These are phyloP conservation scores for Syncephalastrum racemosum DNA, from an alignment of 371 early-diverging fungal genomes.

Conservation along the genomic window DNA sequence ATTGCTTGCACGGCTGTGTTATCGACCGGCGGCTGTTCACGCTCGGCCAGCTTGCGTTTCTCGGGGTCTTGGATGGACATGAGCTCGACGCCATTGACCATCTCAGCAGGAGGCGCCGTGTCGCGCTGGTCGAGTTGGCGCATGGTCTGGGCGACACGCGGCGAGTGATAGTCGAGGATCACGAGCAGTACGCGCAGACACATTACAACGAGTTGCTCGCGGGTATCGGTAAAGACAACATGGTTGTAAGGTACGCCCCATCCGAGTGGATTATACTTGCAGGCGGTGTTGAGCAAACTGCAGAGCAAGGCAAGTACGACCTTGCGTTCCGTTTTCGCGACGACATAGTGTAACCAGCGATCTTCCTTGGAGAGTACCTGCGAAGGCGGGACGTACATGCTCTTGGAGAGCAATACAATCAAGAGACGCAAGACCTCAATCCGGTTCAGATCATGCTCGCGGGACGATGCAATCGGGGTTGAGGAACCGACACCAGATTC, in stretches of 20 bases:
- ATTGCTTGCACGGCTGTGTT: slow-evolving; percentile 15
- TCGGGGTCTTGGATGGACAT: slow-evolving; percentile 21
- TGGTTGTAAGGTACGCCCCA: slow-evolving; percentile 90
- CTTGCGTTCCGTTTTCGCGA: slow-evolving; percentile 70
- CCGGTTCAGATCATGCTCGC: slow-evolving; percentile 67
- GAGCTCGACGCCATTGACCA: slow-evolving; percentile 11
- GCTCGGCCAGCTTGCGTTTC: slow-evolving; percentile 16
- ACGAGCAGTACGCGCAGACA: slow-evolving; percentile 69
- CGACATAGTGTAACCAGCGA: slow-evolving; percentile 55
- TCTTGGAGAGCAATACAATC: slow-evolving; percentile 70
- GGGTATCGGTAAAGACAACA: slow-evolving; percentile 66
- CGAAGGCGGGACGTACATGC: slow-evolving; percentile 77
- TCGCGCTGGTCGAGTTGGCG: slow-evolving; percentile 20
- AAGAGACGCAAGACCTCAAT: slow-evolving; percentile 78
- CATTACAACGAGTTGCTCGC: slow-evolving; percentile 70
- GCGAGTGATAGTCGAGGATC: slow-evolving; percentile 69
- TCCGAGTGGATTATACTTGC: slow-evolving; percentile 79
- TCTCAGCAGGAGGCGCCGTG: slow-evolving; percentile 12
- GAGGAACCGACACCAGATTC: slow-evolving; percentile 74
- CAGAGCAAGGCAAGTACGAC: slow-evolving; percentile 75
- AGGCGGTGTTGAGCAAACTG: slow-evolving; percentile 78
- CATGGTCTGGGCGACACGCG: slow-evolving; percentile 27
- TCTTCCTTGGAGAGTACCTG: slow-evolving; percentile 59
- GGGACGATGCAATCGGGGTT: slow-evolving; percentile 66
- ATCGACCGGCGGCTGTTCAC: slow-evolving; percentile 9